phyloP scores from a whole-genome alignment of 2,329 filamentous ascomycete species.

The Cercospora zeae-maydis region DNA sequence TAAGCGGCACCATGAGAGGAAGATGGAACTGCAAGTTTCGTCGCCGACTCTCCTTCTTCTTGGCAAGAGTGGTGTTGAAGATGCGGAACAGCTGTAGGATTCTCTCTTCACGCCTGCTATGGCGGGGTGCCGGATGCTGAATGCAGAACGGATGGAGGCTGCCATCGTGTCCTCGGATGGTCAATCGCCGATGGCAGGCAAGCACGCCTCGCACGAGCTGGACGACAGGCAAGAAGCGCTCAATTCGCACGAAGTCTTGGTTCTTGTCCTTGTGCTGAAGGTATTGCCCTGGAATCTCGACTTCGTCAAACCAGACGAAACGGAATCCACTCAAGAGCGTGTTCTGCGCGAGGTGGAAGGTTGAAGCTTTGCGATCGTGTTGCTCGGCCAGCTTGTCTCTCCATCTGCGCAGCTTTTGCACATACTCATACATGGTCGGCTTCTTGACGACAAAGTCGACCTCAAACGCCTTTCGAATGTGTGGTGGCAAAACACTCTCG shows the following conservation, averaged over 20 bases:
- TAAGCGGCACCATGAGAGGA: conserved; percentile 90
- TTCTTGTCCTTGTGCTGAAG: conserved; percentile 98
- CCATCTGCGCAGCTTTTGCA: conserved; percentile 93
- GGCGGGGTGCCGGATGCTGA: conserved; percentile 88
- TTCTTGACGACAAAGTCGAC: conserved; percentile 94
- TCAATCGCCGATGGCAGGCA: conserved; percentile 85
- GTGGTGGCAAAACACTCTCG: conserved; percentile 87
- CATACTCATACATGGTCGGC: conserved; percentile 97
- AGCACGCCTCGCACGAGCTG: conserved; percentile 88
- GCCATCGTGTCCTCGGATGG: conserved; percentile 95
- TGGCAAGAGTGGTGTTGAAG: conserved; percentile 85
- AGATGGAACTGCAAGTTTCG: conserved; percentile 95
- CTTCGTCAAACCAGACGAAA: conserved; percentile 97
- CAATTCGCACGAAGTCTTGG: conserved; percentile 95
- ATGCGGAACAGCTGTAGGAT: conserved; percentile 96
- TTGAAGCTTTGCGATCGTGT: conserved; percentile 75
- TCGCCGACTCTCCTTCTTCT: conserved; percentile 91
- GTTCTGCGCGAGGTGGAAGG: conserved; percentile 74
- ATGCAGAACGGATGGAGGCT: conserved; percentile 96
- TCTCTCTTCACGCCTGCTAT: conserved; percentile 89
- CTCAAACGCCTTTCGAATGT: conserved; percentile 95
- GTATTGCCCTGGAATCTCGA: conserved; percentile 96
- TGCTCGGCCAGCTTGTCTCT: conserved; percentile 98
- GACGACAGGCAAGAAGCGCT: conserved; percentile 91
- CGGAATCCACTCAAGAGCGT: conserved; percentile 93